phyloP scores from a whole-genome alignment of 345 rosid species.

The Sisymbrium irio region DNA sequence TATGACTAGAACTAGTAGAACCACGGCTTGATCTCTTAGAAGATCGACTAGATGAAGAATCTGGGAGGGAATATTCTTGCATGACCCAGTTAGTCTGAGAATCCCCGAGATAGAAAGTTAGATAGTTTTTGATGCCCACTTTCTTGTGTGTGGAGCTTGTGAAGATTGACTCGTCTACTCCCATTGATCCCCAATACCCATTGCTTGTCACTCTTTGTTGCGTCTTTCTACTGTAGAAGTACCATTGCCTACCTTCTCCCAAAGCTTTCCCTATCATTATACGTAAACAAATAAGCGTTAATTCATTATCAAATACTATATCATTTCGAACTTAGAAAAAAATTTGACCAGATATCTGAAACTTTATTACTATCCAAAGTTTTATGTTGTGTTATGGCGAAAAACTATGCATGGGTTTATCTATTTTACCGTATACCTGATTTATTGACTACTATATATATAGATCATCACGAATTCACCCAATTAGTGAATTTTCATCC shows the following conservation, averaged over 20 bases:
- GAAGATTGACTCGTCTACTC: slow-evolving; percentile 60
- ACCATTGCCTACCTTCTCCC: slow-evolving; percentile 84
- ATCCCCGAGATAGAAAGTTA: slow-evolving; percentile 57
- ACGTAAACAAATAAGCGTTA: neutral
- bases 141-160: slow-evolving; percentile 41
- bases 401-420: too few relatives aligned
- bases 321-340: neutral
- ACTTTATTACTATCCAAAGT: neutral
- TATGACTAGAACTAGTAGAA: slow-evolving; percentile 32
- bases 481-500: neutral
- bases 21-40: slow-evolving; percentile 52
- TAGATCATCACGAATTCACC: neutral
- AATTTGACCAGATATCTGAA: neutral
- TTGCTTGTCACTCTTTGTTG: slow-evolving; percentile 56
- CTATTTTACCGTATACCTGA: too few relatives aligned
- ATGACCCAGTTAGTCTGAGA: slow-evolving; percentile 75
- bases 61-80: slow-evolving; percentile 74
- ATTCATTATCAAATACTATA: neutral
- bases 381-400: neutral
- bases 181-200: slow-evolving; percentile 78
- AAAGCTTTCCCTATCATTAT: slow-evolving; percentile 67
- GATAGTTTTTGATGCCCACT: slow-evolving; percentile 68
- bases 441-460: neutral
- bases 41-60: slow-evolving; percentile 40
- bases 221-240: slow-evolving; percentile 74